Base-by-base conservation (phyloP, 164 flowering plant species). In the Echeveria elegans region DNA sequence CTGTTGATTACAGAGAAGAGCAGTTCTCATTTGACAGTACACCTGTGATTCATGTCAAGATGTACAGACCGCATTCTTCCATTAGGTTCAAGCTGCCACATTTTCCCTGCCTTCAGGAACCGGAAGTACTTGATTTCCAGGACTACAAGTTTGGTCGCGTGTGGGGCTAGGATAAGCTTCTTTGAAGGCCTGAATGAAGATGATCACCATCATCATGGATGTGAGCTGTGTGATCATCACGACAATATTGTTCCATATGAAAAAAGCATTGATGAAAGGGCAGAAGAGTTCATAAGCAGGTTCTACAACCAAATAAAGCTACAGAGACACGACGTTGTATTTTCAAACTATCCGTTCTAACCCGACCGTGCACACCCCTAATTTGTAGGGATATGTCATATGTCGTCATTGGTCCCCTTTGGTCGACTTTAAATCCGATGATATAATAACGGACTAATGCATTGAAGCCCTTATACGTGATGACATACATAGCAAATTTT, bases 291-390 rank as follows among this genome's bases (percentile, higher is more conserved):
- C 24, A 48, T 48, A 43, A 43, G 47, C 47, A 43, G 19, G 2
- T 43, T 43, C 47, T 43, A 43, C 4, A 48, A 48, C 53, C 53
- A 48, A 48, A 21, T 48, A n/a, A 48, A 48, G 53, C 53, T 48
- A n/a, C 26, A 48, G 9, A 48, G 47, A 43, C 47, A 43, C 11
- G n/a, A 43, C 1, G 4, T 43, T 43, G 47, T 43, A 43, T 12
- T 43, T 16, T 43, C 47, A 43, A 43, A 43, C 47, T 43, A 34
- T n/a, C n/a, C n/a, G n/a, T n/a, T n/a, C n/a, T n/a, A n/a, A n/a
- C n/a, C n/a, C n/a, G n/a, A n/a, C n/a, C n/a, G n/a, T n/a, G n/a
- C n/a, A n/a, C n/a, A n/a, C n/a, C n/a, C n/a, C n/a, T n/a, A n/a
- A n/a, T n/a, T n/a, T n/a, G n/a, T n/a, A n/a, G n/a, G n/a, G n/a